Evolutionary conservation across 805 yeast genomes (phyloP), one percentile per base, ranked within the genome.

Genomic region (Schizosaccharomyces octosporus): DNA sequence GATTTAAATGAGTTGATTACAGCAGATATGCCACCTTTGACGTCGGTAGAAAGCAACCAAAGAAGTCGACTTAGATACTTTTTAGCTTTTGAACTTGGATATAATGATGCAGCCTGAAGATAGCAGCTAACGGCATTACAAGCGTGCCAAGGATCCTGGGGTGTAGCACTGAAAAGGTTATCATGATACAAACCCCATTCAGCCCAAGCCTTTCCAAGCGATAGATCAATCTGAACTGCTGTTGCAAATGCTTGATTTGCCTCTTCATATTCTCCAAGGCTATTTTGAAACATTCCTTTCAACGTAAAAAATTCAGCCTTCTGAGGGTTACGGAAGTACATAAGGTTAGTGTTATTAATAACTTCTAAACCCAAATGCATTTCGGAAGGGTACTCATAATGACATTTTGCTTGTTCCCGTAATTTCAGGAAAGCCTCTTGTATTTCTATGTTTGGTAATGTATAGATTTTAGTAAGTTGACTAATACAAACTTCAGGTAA

Each of bases 101-200:
- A 94, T 62, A 93, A 74, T 2, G 97, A 96, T 21, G 97, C 97
- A 21, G 99, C 99, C 71, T 94, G 97, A 65, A 93, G 76, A 72
- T 89, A 94, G 71, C 99, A 93, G 67, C 94, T 84, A 59, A 93
- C 82, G 1, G 99, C 97, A 70, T 89, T 88, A 64, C 87, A 84
- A 21, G 97, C 98, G 71, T 81, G 83, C 27, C 81, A 79, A 72
- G 85, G 81, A 67, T 87, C 94, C 60, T 75, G 80, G 1, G 89
- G 90, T 63, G 83, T 83, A 65, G 87, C 95, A 65, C 86, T 85
- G 70, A 87, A 82, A 54, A 95, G 76, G 36, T 83, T 80, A 66
- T 93, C 98, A 69, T 89, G 89, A 74, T 87, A 93, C 69, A 83
- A 81, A 64, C 98, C 99, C 99, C 99, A 93, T 70, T 94, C 97